Evolutionary conservation across 345 rosid genomes (phyloP).

Genomic region (Psidium friedrichsthalianum): DNA sequence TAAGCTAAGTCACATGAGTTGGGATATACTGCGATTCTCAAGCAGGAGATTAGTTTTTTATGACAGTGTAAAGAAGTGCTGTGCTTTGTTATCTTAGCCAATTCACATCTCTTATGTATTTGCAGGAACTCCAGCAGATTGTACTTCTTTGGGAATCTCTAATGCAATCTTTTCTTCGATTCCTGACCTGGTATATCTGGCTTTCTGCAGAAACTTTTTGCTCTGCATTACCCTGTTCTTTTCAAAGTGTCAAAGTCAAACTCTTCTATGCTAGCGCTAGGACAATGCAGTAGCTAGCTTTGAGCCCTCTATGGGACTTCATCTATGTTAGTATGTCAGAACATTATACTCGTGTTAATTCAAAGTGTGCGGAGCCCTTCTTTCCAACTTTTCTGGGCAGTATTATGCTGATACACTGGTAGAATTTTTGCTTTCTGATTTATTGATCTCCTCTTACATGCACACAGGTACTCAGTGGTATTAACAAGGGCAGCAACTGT

Average conservation of each 20-base stretch:
- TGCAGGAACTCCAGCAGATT: conserved; percentile 95
- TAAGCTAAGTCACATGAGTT: not conserved
- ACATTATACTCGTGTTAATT: not conserved
- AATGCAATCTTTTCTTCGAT: conserved; percentile 51
- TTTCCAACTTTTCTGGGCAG: not conserved
- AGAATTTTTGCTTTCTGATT: not conserved
- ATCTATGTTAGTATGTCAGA: not conserved
- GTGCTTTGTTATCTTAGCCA: not conserved
- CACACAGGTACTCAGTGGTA: conserved; percentile 88
- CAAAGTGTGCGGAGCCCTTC: not conserved
- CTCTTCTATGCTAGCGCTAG: not conserved
- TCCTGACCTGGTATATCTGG: conserved; percentile 69
- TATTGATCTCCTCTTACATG: conserved; percentile 2
- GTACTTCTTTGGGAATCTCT: conserved; percentile 69
- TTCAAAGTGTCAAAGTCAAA: not conserved
- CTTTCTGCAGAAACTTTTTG: not conserved
- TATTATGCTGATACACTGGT: not conserved
- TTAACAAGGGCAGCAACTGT: conserved; percentile 83
- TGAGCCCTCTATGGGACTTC: not conserved
- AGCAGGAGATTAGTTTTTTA: not conserved
- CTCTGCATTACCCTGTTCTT: not conserved
- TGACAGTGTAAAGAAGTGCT: not conserved
- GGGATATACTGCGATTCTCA: not conserved
- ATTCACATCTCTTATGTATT: not conserved
- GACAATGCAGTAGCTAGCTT: not conserved